Evolutionary conservation across 371 early-diverging fungal species (phyloP).

Genomic region (Mortierella sp.): DNA sequence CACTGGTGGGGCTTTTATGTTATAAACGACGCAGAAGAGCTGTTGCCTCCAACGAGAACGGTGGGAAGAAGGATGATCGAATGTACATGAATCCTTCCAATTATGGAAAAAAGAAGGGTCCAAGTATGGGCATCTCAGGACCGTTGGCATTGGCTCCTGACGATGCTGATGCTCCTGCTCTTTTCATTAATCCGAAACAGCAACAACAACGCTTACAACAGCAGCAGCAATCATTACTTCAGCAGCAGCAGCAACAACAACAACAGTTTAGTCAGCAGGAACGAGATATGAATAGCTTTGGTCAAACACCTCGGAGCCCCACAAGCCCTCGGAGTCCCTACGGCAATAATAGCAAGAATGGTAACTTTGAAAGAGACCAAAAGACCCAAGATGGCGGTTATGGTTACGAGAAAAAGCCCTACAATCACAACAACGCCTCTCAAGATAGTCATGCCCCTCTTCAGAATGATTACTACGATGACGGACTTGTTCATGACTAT

Average conservation of each 20-base stretch:
- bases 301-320: not conserved
- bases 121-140: conserved; percentile 19
- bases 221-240: conserved; percentile 5
- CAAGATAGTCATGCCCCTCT: conserved; percentile 18
- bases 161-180: not conserved
- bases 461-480: conserved; percentile 17
- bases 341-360: not conserved
- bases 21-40: conserved; percentile 56
- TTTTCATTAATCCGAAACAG: conserved; percentile 10
- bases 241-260: not conserved
- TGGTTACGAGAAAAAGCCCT: not conserved
- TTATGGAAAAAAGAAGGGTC: conserved; percentile 22
- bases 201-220: not conserved
- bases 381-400: not conserved
- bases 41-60: not conserved
- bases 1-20: conserved; percentile 58
- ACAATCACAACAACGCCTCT: not conserved
- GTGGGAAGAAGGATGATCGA: conserved; percentile 24
- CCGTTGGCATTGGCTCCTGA: conserved; percentile 43
- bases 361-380: not conserved
- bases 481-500: conserved; percentile 22
- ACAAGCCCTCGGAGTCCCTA: not conserved
- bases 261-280: not conserved
- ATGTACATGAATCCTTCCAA: conserved; percentile 39
- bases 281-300: not conserved